These are phyloP conservation scores for Multifurca ochricompacta DNA, from an alignment of 768 basidiomycete genomes.

Conservation along the genomic window DNA sequence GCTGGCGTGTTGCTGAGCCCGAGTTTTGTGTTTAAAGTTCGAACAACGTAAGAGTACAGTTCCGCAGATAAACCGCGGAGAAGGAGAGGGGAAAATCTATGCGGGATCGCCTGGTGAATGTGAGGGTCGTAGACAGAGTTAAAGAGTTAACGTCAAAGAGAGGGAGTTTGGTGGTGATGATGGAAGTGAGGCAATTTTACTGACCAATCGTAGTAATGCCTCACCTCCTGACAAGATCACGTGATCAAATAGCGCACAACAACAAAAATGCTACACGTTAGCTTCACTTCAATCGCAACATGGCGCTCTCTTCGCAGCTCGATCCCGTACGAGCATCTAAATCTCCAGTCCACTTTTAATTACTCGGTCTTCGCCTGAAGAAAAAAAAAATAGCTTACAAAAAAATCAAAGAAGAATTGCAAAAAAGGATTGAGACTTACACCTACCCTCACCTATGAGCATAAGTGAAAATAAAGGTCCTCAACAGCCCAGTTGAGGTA, in stretches of 20 bases:
- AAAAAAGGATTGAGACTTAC: constrained; percentile 76
- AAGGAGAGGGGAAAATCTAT: neutral
- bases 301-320: neutral
- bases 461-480: constrained; percentile 77
- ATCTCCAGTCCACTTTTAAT: neutral
- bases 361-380: constrained; percentile 1
- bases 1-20: neutral
- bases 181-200: constrained; percentile 1
- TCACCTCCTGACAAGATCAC: too few species aligned
- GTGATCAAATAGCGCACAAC: too few species aligned
- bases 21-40: neutral
- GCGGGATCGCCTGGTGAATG: neutral
- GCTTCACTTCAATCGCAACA: too few species aligned
- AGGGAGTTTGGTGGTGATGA: too few species aligned
- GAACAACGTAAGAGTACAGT: neutral
- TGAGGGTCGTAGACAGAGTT: too few species aligned
- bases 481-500: constrained; percentile 61
- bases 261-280: too few species aligned
- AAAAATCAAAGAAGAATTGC: constrained; percentile 34
- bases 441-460: constrained; percentile 66
- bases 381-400: constrained; percentile 30
- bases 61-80: neutral
- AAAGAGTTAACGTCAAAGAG: neutral
- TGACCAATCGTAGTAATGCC: neutral
- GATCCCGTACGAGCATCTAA: neutral